phyloP scores from a whole-genome alignment of 257 asterid genomes.

The Linaria vulgaris region DNA sequence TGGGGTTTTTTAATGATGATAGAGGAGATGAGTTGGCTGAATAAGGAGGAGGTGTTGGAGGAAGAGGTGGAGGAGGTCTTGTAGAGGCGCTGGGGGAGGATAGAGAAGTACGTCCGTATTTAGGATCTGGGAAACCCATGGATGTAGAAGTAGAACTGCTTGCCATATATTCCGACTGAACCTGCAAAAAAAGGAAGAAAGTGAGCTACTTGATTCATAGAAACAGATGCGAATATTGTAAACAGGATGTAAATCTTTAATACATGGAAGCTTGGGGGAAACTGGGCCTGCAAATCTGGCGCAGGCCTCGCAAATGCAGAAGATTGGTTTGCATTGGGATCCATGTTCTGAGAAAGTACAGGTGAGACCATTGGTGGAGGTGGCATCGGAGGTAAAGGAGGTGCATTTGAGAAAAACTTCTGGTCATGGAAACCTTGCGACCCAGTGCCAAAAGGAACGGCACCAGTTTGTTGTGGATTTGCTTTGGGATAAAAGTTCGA shows the following conservation, averaged over 20 bases:
- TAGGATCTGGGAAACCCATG: conserved; percentile 43
- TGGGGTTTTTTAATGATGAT: conserved; percentile 41
- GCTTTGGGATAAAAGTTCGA: conserved; percentile 47
- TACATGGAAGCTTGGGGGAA: conserved; percentile 61
- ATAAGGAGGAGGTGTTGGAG: conserved; percentile 85
- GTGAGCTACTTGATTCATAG: conserved; percentile 24
- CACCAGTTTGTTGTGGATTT: conserved; percentile 33
- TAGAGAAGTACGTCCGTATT: conserved; percentile 50
- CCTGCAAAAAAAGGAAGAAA: conserved; percentile 43
- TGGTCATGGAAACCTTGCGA: conserved; percentile 68
- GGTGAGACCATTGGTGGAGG: conserved; percentile 59
- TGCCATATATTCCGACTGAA: conserved; percentile 56
- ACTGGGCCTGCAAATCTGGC: conserved; percentile 48
- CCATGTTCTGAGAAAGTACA: conserved; percentile 48
- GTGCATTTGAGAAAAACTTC: conserved; percentile 58
- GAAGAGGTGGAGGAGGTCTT: conserved; percentile 81
- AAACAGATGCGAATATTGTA: background rate
- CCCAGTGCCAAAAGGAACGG: conserved; percentile 43
- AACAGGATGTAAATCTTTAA: conserved; percentile 1
- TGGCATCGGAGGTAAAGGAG: conserved; percentile 65
- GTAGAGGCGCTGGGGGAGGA: conserved; percentile 61
- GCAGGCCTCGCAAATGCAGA: conserved; percentile 43
- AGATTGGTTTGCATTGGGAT: conserved; percentile 43
- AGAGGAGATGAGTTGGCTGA: conserved; percentile 40
- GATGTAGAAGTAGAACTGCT: conserved; percentile 36